These are phyloP conservation scores for Reticulascus tulasneorum DNA, from an alignment of 2,329 filamentous ascomycete species.

Conservation along the genomic window DNA sequence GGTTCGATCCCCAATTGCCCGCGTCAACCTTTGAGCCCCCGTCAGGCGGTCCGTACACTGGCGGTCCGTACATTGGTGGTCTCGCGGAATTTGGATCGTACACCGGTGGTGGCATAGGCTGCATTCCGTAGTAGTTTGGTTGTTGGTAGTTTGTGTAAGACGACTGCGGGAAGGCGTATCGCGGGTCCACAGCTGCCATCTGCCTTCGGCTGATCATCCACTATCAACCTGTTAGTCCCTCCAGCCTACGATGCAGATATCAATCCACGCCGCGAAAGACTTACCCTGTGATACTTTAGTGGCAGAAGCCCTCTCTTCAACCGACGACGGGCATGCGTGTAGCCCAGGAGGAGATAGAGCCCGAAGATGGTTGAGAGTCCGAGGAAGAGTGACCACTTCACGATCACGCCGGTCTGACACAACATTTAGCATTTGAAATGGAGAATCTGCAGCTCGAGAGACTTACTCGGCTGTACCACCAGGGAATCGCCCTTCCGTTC, in stretches of 20 bases:
- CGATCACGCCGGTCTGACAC: slow-evolving; percentile 54
- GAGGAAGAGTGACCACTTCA: slow-evolving; percentile 70
- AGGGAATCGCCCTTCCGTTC: slow-evolving; percentile 18
- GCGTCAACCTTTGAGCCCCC: slow-evolving; percentile 52
- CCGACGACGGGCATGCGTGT: slow-evolving; percentile 64
- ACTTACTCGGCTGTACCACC: slow-evolving; percentile 22
- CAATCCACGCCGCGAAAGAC: no score
- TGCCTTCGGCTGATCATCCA: slow-evolving; percentile 48
- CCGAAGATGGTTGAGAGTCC: slow-evolving; percentile 55
- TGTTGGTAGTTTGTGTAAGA: slow-evolving; percentile 34
- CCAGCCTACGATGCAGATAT: no score
- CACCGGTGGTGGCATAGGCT: slow-evolving; percentile 50
- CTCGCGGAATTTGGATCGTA: slow-evolving; percentile 51
- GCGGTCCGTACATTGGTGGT: slow-evolving; percentile 54
- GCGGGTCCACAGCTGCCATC: slow-evolving; percentile 43
- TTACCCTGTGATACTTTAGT: slow-evolving; percentile 68
- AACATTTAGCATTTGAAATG: slow-evolving; percentile 1
- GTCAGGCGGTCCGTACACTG: slow-evolving; percentile 49
- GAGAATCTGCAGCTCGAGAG: background rate
- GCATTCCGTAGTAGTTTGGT: slow-evolving; percentile 40
- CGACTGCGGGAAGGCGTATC: slow-evolving; percentile 37
- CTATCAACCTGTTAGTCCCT: slow-evolving; percentile 29
- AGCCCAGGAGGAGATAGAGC: slow-evolving; percentile 62
- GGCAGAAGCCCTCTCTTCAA: slow-evolving; percentile 63
- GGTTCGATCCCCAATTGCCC: no score